These are phyloP conservation scores for Phytophthora litchii DNA, from an alignment of 352 stramenopile species.

Conservation along the genomic window DNA sequence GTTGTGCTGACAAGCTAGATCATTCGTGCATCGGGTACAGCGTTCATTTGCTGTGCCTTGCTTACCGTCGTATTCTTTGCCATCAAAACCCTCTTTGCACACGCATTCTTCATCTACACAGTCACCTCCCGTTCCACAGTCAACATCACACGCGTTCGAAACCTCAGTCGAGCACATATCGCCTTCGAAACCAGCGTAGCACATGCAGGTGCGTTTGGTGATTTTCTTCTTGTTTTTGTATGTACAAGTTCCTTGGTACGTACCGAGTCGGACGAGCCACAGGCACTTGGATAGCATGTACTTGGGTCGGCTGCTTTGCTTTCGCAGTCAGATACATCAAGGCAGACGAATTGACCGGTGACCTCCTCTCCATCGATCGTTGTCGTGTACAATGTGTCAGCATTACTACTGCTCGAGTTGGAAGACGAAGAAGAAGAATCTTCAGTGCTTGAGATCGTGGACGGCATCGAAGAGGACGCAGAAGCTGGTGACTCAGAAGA, in stretches of 20 bases:
- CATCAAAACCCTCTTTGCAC: slow-evolving; percentile 58
- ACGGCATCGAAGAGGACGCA: neutral
- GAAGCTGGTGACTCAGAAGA: slow-evolving; percentile 6
- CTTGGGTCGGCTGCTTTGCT: slow-evolving; percentile 58
- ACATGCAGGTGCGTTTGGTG: slow-evolving; percentile 55
- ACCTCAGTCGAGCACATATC: slow-evolving; percentile 56
- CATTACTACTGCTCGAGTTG: slow-evolving; percentile 30
- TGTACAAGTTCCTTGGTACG: slow-evolving; percentile 75
- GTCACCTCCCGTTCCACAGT: slow-evolving; percentile 56
- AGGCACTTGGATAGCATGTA: slow-evolving; percentile 43
- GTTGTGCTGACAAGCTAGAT: slow-evolving; percentile 58
- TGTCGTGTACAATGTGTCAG: slow-evolving; percentile 50
- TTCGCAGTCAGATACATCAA: slow-evolving; percentile 64
- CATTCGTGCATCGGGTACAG: slow-evolving; percentile 58
- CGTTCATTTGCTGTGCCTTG: slow-evolving; percentile 52
- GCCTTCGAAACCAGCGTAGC: slow-evolving; percentile 54
- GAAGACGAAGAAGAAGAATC: slow-evolving; percentile 12
- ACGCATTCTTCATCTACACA: slow-evolving; percentile 54
- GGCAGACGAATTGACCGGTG: slow-evolving; percentile 56
- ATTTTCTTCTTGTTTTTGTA: slow-evolving; percentile 72
- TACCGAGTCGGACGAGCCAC: slow-evolving; percentile 48
- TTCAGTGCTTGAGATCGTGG: slow-evolving; percentile 7
- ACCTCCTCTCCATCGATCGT: slow-evolving; percentile 59
- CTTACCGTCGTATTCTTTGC: slow-evolving; percentile 48
- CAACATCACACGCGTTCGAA: slow-evolving; percentile 55